Evolutionary conservation across 1,139 yeast species (phyloP).

Genomic region (Sugiyamaella novakii): DNA sequence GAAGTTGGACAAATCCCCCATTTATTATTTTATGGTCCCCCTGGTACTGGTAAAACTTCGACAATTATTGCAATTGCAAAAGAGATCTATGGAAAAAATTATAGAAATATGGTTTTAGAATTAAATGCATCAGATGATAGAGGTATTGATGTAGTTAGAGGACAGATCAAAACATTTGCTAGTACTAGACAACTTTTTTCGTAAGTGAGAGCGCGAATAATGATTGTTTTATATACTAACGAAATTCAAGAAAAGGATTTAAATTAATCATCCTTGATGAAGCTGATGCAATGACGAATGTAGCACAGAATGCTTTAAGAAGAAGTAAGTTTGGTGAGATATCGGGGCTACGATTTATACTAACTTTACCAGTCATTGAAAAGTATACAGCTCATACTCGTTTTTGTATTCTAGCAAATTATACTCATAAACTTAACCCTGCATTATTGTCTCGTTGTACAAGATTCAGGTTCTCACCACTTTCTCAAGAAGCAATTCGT

Average conservation of each 20-base stretch:
- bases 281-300: constrained; percentile 98
- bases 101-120: constrained; percentile 81
- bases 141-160: constrained; percentile 90
- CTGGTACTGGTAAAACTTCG: constrained; percentile 96
- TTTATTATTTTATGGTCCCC: constrained; percentile 95
- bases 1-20: constrained; percentile 86
- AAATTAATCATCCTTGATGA: constrained; percentile 92
- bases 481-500: constrained; percentile 65
- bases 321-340: constrained; percentile 48
- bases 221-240: too few relatives aligned
- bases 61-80: constrained; percentile 87
- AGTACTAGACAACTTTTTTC: constrained; percentile 87
- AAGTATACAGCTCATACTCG: constrained; percentile 93
- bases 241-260: constrained; percentile 44
- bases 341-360: background rate
- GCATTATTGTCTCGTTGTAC: constrained; percentile 95
- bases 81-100: constrained; percentile 68
- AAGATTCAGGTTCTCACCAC: constrained; percentile 87
- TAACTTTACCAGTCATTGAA: constrained; percentile 60
- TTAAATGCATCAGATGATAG: constrained; percentile 96
- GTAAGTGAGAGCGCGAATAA: too few relatives aligned
- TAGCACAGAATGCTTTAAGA: constrained; percentile 93
- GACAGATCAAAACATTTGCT: constrained; percentile 88
- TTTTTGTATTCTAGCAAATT: constrained; percentile 94
- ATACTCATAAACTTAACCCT: constrained; percentile 93